These are phyloP conservation scores for Mycosphaerella sp. DNA, from an alignment of 2,329 filamentous ascomycete species.

Conservation along the genomic window DNA sequence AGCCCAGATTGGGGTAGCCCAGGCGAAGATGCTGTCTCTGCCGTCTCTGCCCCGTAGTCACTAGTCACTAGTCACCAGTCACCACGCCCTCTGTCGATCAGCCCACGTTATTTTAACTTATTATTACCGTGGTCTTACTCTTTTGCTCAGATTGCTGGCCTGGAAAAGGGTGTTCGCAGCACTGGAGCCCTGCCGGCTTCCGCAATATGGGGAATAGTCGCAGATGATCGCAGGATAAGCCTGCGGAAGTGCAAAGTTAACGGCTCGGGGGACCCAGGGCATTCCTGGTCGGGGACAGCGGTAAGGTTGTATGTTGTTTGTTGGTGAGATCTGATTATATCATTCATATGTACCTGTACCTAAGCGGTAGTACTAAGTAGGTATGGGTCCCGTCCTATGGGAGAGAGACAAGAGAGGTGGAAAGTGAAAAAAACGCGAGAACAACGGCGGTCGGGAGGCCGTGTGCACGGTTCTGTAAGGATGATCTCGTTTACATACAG, in stretches of 20 bases:
- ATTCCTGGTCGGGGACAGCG: not conserved
- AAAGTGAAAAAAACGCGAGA: too few relatives aligned
- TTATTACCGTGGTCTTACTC: not conserved
- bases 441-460: too few relatives aligned
- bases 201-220: not conserved
- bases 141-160: not conserved
- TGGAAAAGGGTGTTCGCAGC: not conserved
- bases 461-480: not conserved
- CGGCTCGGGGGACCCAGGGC: not conserved
- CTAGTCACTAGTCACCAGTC: too few relatives aligned
- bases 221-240: not conserved
- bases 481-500: not conserved
- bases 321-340: not conserved
- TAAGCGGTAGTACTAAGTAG: not conserved
- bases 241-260: not conserved
- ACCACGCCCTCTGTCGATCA: constrained; percentile 1
- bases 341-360: too few relatives aligned
- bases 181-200: not conserved
- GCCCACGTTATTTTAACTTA: not conserved
- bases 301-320: not conserved
- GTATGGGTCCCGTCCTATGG: too few relatives aligned
- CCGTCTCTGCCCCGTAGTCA: too few relatives aligned
- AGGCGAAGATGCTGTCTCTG: not conserved
- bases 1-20: not conserved
- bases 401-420: too few relatives aligned